phyloP scores from a whole-genome alignment of 225 moss, liverwort and hornwort species.

The Physcomitrium patens region DNA sequence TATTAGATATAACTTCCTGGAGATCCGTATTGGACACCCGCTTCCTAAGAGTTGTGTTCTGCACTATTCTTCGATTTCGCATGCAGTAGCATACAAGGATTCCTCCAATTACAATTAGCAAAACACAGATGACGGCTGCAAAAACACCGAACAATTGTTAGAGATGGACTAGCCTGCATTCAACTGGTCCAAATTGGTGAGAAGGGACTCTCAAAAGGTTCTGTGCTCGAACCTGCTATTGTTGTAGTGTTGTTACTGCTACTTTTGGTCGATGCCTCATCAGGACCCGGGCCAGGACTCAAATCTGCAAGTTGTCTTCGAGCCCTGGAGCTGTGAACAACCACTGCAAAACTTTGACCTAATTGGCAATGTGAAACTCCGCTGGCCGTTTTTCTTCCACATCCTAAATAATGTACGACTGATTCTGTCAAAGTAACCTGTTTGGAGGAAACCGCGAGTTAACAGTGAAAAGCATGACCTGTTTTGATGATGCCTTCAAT shows the following conservation, averaged over 20 bases:
- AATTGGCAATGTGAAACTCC: conserved; percentile 43
- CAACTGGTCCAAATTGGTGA: background rate
- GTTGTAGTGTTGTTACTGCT: conserved; percentile 21
- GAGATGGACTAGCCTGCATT: background rate
- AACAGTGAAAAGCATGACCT: too few relatives aligned
- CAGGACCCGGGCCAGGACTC: conserved; percentile 16
- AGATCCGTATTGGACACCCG: conserved; percentile 45
- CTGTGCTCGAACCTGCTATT: conserved; percentile 48
- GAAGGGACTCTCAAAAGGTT: conserved; percentile 10
- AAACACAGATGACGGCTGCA: conserved; percentile 51
- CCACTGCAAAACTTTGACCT: conserved; percentile 46
- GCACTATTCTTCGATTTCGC: conserved; percentile 30
- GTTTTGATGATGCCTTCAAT: background rate
- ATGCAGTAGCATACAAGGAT: conserved; percentile 41
- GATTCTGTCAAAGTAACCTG: conserved; percentile 43
- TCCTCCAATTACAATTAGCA: conserved; percentile 42
- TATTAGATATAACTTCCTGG: conserved; percentile 53
- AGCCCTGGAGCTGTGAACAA: conserved; percentile 21
- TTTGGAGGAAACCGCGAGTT: background rate
- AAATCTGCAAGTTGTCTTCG: conserved; percentile 35
- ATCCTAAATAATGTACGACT: conserved; percentile 45
- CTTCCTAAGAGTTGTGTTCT: conserved; percentile 34
- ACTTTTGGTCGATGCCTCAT: conserved; percentile 19
- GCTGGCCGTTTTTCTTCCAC: conserved; percentile 33
- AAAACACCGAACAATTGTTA: conserved; percentile 17